A percentile compares a stretch with the other conserved stretches of the same genome.
Evolutionary conservation across 805 yeast genomes (phyloP).

Genomic region (Jamesozyma hellenica): DNA sequence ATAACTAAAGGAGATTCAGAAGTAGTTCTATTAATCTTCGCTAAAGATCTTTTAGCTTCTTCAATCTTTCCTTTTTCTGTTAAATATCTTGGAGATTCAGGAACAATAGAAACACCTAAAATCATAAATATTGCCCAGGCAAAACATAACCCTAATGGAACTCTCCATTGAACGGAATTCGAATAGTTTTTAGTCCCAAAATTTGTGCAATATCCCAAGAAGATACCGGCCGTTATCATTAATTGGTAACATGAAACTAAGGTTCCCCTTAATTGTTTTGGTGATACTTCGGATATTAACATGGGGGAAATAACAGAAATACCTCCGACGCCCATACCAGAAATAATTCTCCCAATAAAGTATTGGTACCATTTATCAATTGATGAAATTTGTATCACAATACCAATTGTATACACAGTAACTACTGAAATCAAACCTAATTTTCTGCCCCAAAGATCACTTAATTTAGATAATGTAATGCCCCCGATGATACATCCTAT

Average conservation of each 20-base stretch:
- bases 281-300: conserved; percentile 41
- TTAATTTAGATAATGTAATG: conserved; percentile 45
- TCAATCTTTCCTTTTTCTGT: conserved; percentile 47
- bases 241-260: conserved; percentile 65
- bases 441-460: conserved; percentile 60
- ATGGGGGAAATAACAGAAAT: conserved; percentile 69
- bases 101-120: conserved; percentile 42
- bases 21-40: conserved; percentile 46
- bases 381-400: conserved; percentile 56
- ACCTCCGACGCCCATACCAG: conserved; percentile 74
- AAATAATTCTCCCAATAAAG: conserved; percentile 55
- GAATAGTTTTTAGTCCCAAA: conserved; percentile 42
- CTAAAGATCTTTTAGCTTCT: conserved; percentile 52
- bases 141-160: conserved; percentile 54
- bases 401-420: conserved; percentile 57
- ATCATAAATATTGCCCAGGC: conserved; percentile 39
- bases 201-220: conserved; percentile 66
- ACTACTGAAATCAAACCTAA: conserved; percentile 49
- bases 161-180: conserved; percentile 60
- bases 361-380: conserved; percentile 56
- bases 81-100: conserved; percentile 69
- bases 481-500: conserved; percentile 75
- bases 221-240: conserved; percentile 66
- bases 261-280: conserved; percentile 52
- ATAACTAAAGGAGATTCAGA: conserved; percentile 45